Evolutionary conservation across 352 stramenopile species (phyloP), one percentile per base, ranked within the genome.

Genomic region (Pythium sukuiense): DNA sequence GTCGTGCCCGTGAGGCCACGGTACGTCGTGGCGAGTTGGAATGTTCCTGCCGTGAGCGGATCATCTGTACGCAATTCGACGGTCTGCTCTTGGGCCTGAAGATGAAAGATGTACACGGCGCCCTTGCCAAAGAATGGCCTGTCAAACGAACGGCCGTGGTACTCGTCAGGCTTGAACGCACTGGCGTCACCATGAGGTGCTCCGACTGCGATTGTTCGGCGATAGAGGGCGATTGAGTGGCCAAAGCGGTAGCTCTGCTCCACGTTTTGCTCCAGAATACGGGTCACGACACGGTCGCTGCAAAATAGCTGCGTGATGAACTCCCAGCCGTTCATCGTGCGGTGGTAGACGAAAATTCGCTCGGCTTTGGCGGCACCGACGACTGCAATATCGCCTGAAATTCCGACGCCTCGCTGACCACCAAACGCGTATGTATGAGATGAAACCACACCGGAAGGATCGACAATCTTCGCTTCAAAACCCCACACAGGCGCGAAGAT

Each of bases 231-330:
- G 6, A 98, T 67, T 14, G 92, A 74, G 14, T 80, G 65, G 3
- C 96, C 95, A 73, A 98, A 98, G 11, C 80, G 79, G 72, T 98
- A 95, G 5, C 67, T 57, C 69, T 98, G 93, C 56, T 92, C 77
- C 2, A 97, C 76, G 20, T 80, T 77, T 29, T 82, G 76, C 67
- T 95, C 70, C 18, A 94, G 72, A 11, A 97, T 88, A 1, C 89
- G 79, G 58, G 91, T 75, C 46, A 93, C 92, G 9, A 92, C 80
- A 33, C 92, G 94, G 59, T 98, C 93, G 63, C 73, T 92, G 37
- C 79, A 88, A 26, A 74, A 72, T 4, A 98, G 46, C 0, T 74
- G 76, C n/a, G 77, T 73, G 26, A 80, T 71, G 27, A 85, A 72
- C 48, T 68, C 73, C 87, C 87, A 94, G 0, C 71, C 73, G 50